Conservation (phyloP, 306 rosid species). For the Dryas octopetala region DNA sequence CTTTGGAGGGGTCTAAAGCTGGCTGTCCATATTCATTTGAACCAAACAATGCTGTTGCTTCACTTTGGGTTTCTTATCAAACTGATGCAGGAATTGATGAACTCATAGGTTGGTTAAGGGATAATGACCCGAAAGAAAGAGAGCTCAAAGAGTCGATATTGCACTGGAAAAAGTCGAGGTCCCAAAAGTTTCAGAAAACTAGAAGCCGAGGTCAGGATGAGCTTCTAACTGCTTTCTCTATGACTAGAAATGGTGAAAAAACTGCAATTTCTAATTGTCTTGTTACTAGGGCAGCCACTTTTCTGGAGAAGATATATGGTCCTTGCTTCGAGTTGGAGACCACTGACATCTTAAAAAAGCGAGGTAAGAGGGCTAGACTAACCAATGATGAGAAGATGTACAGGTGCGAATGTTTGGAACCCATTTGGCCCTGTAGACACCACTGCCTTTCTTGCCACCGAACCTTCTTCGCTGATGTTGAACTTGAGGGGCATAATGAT, state of each 20-base stretch:
- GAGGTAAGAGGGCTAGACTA: conserved; percentile 44
- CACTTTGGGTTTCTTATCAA: conserved; percentile 72
- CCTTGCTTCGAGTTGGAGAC: conserved; percentile 57
- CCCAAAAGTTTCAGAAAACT: conserved; percentile 42
- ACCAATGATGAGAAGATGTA: conserved; percentile 61
- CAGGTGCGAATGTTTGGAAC: conserved; percentile 90
- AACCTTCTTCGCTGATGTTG: conserved; percentile 58
- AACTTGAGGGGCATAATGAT: conserved; percentile 74
- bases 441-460: conserved; percentile 90
- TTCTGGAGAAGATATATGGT: conserved; percentile 73
- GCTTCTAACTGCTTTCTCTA: conserved; percentile 34
- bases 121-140: conserved; percentile 65
- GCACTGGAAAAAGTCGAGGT: conserved; percentile 64
- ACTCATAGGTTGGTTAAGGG: conserved; percentile 69
- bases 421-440: conserved; percentile 69
- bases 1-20: conserved; percentile 42
- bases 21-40: conserved; percentile 35
- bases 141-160: conserved; percentile 77
- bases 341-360: conserved; percentile 51
- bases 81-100: conserved; percentile 67
- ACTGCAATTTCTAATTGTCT: conserved; percentile 42
- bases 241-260: conserved; percentile 40
- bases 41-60: conserved; percentile 31
- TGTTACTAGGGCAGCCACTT: conserved; percentile 64
- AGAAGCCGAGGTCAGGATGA: conserved; percentile 45